A percentile compares a stretch with the other conserved stretches of the same genome.
phyloP scores from a whole-genome alignment of 169 alveolate genomes.

The Plasmodium vivax region DNA sequence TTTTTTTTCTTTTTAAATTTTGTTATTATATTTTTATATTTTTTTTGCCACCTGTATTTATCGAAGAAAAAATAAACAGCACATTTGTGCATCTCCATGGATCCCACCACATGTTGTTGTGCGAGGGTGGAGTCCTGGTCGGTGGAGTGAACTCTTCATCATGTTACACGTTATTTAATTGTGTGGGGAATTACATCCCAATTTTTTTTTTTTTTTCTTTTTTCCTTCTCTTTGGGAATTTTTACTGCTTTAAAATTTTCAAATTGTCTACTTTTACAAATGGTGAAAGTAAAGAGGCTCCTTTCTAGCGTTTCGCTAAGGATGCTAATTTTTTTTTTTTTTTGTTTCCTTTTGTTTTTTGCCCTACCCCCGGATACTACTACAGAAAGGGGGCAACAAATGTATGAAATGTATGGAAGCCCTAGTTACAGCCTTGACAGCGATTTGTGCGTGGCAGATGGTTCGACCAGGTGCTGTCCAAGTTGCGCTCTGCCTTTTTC shows the following conservation, averaged over 20 bases:
- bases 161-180: not conserved
- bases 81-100: not conserved
- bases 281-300: not conserved
- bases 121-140: not conserved
- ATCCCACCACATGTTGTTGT: not conserved
- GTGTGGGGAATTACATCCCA: not conserved
- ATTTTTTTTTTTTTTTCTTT: not conserved
- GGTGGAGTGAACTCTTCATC: not conserved
- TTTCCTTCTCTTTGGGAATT: not conserved
- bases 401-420: not conserved
- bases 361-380: not conserved
- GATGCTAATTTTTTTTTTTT: conserved; percentile 5
- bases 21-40: not conserved
- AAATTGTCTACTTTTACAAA: not conserved
- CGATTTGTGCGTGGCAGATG: not conserved
- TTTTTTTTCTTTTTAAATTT: conserved; percentile 4
- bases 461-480: not conserved
- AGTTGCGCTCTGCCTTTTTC: not conserved
- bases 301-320: not conserved
- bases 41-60: conserved; percentile 15
- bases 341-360: not conserved
- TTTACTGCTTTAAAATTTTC: not conserved
- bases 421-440: not conserved
- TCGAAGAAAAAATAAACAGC: conserved; percentile 8
- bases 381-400: not conserved